A percentile compares a stretch with the other conserved stretches of the same genome.
Evolutionary conservation across 176 grass and related monocot species (phyloP).

Genomic region (Avena sativa): DNA sequence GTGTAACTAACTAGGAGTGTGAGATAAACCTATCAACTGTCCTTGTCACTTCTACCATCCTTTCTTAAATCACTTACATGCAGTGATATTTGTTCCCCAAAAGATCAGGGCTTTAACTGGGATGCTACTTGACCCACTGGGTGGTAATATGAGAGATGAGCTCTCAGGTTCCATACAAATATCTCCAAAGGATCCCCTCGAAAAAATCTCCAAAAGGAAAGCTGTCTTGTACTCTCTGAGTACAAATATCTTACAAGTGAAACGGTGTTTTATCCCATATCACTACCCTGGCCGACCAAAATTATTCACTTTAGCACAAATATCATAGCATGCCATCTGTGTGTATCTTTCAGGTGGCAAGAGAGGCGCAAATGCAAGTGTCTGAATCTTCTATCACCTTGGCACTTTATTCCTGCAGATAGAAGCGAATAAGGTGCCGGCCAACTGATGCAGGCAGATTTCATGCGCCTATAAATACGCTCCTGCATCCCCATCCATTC

Average conservation of each 20-base stretch:
- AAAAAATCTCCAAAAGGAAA: background rate
- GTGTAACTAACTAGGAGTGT: too few species aligned
- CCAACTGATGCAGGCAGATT: background rate
- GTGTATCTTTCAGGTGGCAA: background rate
- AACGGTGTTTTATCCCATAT: background rate
- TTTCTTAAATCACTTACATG: too few species aligned
- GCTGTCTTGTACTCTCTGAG: background rate
- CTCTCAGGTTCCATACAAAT: background rate
- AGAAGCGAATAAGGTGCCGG: background rate
- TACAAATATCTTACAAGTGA: background rate
- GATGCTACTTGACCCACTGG: too few species aligned
- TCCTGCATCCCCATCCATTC: background rate
- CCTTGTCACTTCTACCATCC: too few species aligned
- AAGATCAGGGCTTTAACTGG: too few species aligned
- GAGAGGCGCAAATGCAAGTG: background rate
- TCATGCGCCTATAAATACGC: conserved; percentile 38
- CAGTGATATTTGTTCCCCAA: too few species aligned
- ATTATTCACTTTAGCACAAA: background rate
- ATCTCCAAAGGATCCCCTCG: background rate
- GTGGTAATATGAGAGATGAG: background rate
- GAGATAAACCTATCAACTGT: too few species aligned
- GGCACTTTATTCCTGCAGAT: conserved; percentile 19
- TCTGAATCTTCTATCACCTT: background rate
- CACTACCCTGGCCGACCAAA: background rate
- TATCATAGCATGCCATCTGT: background rate